phyloP scores from a whole-genome alignment of 768 basidiomycete genomes.

The Podaxis sp. region DNA sequence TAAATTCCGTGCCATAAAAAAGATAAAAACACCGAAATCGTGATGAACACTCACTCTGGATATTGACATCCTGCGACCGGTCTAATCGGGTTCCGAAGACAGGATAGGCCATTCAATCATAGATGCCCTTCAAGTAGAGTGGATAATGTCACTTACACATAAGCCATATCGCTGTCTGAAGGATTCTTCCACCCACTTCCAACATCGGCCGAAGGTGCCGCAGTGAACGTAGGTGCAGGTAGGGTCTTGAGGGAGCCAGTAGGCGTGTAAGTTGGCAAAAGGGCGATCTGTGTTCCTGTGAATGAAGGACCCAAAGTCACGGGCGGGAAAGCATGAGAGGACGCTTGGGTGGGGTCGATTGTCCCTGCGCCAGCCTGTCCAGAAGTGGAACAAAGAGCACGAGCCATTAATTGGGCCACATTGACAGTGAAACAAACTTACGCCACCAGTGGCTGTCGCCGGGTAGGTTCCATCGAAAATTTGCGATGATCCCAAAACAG shows the following conservation, averaged over 20 bases:
- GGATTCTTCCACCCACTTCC: conserved; percentile 81
- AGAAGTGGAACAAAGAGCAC: background rate
- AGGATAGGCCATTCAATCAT: background rate
- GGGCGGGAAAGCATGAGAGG: conserved; percentile 64
- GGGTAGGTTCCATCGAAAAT: conserved; percentile 55
- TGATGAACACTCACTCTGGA: conserved; percentile 42
- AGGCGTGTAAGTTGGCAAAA: conserved; percentile 70
- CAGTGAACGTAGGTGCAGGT: conserved; percentile 61
- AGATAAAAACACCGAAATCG: conserved; percentile 1
- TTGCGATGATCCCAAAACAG: conserved; percentile 35
- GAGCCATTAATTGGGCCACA: background rate
- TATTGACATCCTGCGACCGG: conserved; percentile 65
- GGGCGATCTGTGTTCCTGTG: conserved; percentile 50
- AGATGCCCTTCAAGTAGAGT: conserved; percentile 5
- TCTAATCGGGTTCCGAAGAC: conserved; percentile 21
- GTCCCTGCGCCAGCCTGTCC: conserved; percentile 54
- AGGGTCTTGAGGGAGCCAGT: conserved; percentile 67
- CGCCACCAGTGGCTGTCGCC: conserved; percentile 72
- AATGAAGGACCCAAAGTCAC: conserved; percentile 51
- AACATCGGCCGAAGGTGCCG: conserved; percentile 48
- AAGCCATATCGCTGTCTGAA: conserved; percentile 58
- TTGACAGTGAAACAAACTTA: conserved; percentile 22
- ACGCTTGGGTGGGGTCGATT: conserved; percentile 51
- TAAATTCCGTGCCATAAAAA: conserved; percentile 7
- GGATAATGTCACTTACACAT: conserved; percentile 38